These are phyloP conservation scores for Tanacetum coccineum DNA, from an alignment of 129 eudicot species.

Conservation along the genomic window DNA sequence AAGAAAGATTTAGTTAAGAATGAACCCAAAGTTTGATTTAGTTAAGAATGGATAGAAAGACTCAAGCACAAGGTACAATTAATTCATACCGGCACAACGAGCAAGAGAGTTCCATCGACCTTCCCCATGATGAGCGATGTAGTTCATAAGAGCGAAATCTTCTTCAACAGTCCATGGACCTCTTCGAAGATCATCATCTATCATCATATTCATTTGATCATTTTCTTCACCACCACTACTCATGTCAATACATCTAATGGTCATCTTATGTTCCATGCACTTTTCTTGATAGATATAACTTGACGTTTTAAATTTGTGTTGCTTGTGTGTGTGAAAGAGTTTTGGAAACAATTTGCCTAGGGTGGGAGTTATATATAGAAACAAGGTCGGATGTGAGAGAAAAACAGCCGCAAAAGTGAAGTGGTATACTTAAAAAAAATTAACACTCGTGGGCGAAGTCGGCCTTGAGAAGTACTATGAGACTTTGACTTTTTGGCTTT, in stretches of 20 bases:
- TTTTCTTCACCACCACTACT: slow-evolving; percentile 27
- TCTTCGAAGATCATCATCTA: slow-evolving; percentile 65
- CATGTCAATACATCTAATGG: background rate
- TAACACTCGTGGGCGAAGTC: slow-evolving; percentile 1
- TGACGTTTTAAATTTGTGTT: background rate
- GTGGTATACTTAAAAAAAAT: background rate
- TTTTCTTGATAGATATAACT: background rate
- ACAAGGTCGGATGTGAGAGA: background rate
- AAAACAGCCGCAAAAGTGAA: slow-evolving; percentile 1
- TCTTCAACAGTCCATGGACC: slow-evolving; percentile 99
- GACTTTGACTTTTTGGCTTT: slow-evolving; percentile 1
- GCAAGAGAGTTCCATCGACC: slow-evolving; percentile 97
- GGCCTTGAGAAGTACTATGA: slow-evolving; percentile 1
- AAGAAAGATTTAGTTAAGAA: no score
- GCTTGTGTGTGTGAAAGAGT: no score
- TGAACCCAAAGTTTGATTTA: no score
- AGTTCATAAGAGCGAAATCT: slow-evolving; percentile 75
- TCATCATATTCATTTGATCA: slow-evolving; percentile 37
- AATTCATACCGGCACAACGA: slow-evolving; percentile 65
- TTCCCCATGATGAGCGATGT: slow-evolving; percentile 81
- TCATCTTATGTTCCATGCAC: slow-evolving; percentile 1
- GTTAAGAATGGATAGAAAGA: no score
- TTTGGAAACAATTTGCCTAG: no score
- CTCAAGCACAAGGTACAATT: background rate
- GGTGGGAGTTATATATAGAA: no score